Conservation (phyloP, 805 yeast species). For the Yueomyces sp. region DNA sequence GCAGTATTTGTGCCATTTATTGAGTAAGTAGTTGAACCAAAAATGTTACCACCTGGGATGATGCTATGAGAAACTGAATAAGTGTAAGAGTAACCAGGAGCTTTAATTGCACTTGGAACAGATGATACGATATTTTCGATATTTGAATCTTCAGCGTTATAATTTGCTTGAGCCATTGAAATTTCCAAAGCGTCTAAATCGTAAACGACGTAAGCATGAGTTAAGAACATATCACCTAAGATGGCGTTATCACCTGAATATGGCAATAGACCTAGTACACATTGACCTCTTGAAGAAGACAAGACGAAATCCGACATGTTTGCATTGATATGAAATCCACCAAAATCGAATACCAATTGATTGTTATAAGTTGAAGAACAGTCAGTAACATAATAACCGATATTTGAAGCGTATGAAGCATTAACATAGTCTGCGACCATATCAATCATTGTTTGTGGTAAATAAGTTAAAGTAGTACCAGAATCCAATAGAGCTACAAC, state of each 20-base stretch:
- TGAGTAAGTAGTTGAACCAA: slow-evolving; percentile 5
- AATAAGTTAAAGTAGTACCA: slow-evolving; percentile 38
- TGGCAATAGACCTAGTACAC: slow-evolving; percentile 32
- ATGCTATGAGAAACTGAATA: slow-evolving; percentile 20
- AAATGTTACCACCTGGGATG: slow-evolving; percentile 18
- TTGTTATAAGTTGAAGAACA: slow-evolving; percentile 28
- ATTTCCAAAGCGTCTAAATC: slow-evolving; percentile 36
- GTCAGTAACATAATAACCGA: slow-evolving; percentile 33
- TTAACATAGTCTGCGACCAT: slow-evolving; percentile 27
- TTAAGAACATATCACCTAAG: slow-evolving; percentile 47
- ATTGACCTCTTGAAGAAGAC: slow-evolving; percentile 13
- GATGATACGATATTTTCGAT: slow-evolving; percentile 13
- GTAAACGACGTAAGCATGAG: slow-evolving; percentile 44
- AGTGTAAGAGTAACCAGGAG: slow-evolving; percentile 35
- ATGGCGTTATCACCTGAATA: slow-evolving; percentile 19
- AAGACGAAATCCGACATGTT: slow-evolving; percentile 29
- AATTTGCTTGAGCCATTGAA: slow-evolving; percentile 35
- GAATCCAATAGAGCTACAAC: slow-evolving; percentile 37
- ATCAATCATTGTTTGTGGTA: slow-evolving; percentile 27
- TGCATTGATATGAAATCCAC: slow-evolving; percentile 41
- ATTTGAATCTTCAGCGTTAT: slow-evolving; percentile 6
- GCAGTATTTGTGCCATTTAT: not conserved
- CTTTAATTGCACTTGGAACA: slow-evolving; percentile 38
- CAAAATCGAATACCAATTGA: slow-evolving; percentile 37
- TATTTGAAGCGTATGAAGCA: slow-evolving; percentile 28